These are phyloP conservation scores for Zymoseptoria pseudotritici DNA, from an alignment of 2,329 filamentous ascomycete species.

Conservation along the genomic window DNA sequence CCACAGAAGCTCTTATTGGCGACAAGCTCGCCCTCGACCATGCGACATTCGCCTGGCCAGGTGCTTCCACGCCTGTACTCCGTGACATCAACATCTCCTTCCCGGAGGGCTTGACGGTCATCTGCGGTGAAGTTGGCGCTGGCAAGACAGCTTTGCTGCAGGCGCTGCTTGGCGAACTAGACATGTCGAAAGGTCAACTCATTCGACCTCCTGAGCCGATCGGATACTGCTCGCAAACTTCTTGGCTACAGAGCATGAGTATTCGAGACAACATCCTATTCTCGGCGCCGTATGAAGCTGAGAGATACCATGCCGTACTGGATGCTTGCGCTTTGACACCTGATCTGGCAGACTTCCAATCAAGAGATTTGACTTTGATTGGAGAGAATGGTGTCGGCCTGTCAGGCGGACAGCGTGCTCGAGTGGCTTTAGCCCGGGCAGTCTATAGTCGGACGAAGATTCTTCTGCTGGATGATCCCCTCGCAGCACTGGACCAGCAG, in stretches of 20 bases:
- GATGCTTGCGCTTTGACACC: conserved; percentile 56
- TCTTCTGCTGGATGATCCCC: conserved; percentile 41
- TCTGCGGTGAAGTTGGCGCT: conserved; percentile 57
- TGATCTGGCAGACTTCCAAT: conserved; percentile 55
- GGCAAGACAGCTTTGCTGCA: conserved; percentile 58
- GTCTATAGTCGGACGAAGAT: conserved; percentile 41
- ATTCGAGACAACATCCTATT: conserved; percentile 63
- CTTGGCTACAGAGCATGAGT: conserved; percentile 64
- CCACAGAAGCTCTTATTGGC: conserved; percentile 29
- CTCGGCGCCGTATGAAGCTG: conserved; percentile 59
- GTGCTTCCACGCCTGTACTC: conserved; percentile 50
- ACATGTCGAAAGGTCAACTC: conserved; percentile 45
- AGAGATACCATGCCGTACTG: conserved; percentile 60
- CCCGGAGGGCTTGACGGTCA: conserved; percentile 49
- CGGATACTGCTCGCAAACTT: conserved; percentile 58
- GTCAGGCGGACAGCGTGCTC: conserved; percentile 42
- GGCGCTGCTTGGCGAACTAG: conserved; percentile 52
- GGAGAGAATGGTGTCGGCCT: conserved; percentile 42
- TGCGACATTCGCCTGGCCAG: conserved; percentile 75
- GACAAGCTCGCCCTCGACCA: conserved; percentile 45
- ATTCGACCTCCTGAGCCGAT: conserved; percentile 49
- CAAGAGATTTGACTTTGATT: conserved; percentile 52
- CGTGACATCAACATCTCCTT: conserved; percentile 49
- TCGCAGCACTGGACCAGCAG: conserved; percentile 48
- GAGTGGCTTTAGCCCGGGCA: conserved; percentile 42